phyloP scores from a whole-genome alignment of 1,284 basidiomycete species.

The Trichosporon faecale region DNA sequence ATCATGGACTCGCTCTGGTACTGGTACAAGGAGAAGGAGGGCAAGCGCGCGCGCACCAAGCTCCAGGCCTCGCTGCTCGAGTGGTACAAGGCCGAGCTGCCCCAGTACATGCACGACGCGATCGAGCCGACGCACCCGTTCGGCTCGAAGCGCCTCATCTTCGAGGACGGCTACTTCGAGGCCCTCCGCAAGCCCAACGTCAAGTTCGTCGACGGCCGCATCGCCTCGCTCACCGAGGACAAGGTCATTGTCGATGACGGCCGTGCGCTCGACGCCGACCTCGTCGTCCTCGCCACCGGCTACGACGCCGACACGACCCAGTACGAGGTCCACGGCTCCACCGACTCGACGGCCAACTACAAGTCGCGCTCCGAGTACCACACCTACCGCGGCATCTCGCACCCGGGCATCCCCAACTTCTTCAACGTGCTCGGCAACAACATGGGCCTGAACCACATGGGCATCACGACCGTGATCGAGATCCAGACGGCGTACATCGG shows the following conservation, averaged over 20 bases:
- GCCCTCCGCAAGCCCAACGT: slow-evolving; percentile 21
- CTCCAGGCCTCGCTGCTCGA: slow-evolving; percentile 18
- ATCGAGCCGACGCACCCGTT: slow-evolving; percentile 16
- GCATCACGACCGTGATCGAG: slow-evolving; percentile 23
- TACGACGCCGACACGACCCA: slow-evolving; percentile 24
- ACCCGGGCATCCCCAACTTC: slow-evolving; percentile 33
- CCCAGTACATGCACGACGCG: slow-evolving; percentile 24
- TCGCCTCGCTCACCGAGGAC: slow-evolving; percentile 15
- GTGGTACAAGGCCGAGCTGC: slow-evolving; percentile 19
- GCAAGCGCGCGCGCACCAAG: slow-evolving; percentile 16
- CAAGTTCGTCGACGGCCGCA: slow-evolving; percentile 23
- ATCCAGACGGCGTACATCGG: slow-evolving; percentile 25
- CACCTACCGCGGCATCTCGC: slow-evolving; percentile 16
- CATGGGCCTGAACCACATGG: slow-evolving; percentile 28
- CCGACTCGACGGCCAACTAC: slow-evolving; percentile 24
- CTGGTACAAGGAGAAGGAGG: slow-evolving; percentile 21
- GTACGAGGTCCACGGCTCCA: slow-evolving; percentile 20
- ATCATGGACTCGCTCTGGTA: slow-evolving; percentile 19
- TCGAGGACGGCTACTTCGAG: slow-evolving; percentile 28
- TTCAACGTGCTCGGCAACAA: slow-evolving; percentile 38
- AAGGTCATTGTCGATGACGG: slow-evolving; percentile 23
- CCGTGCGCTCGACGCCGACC: slow-evolving; percentile 20
- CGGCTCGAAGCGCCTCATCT: slow-evolving; percentile 23
- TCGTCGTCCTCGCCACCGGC: slow-evolving; percentile 26
- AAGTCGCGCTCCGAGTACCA: slow-evolving; percentile 11